Conservation (phyloP, 1,139 yeast genomes). For the Arxiozyma slooffiae region DNA sequence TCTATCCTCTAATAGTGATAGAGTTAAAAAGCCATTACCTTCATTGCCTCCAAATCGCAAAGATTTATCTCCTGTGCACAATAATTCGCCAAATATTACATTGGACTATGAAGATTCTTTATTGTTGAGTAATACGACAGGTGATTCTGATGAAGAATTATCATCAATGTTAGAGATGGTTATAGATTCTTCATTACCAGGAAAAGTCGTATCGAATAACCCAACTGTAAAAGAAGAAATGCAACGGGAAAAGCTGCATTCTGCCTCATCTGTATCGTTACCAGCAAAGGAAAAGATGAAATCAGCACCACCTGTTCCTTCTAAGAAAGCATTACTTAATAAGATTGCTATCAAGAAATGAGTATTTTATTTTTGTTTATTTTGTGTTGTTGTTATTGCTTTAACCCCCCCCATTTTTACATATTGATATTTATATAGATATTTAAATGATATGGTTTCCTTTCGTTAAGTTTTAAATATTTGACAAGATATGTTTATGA, state of each 20-base stretch:
- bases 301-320: conserved; percentile 7
- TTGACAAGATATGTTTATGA: neutral
- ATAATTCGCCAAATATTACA: neutral
- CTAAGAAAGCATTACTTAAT: neutral
- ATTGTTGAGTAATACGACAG: neutral
- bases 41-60: conserved; percentile 1
- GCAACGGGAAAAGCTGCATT: neutral
- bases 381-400: neutral
- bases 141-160: neutral
- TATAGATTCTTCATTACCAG: conserved; percentile 3
- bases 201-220: neutral
- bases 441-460: neutral
- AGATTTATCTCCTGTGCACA: neutral
- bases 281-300: neutral
- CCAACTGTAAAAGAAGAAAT: neutral
- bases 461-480: too few relatives aligned
- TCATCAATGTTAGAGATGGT: conserved; percentile 5
- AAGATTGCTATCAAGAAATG: neutral
- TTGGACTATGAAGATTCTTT: conserved; percentile 1
- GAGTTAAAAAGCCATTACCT: neutral
- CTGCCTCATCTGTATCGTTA: neutral
- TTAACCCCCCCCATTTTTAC: too few relatives aligned
- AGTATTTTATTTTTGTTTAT: neutral
- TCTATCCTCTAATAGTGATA: neutral
- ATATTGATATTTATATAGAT: neutral